Conservation (phyloP, 768 basidiomycete genomes). For the Tephrocybe sp. region DNA sequence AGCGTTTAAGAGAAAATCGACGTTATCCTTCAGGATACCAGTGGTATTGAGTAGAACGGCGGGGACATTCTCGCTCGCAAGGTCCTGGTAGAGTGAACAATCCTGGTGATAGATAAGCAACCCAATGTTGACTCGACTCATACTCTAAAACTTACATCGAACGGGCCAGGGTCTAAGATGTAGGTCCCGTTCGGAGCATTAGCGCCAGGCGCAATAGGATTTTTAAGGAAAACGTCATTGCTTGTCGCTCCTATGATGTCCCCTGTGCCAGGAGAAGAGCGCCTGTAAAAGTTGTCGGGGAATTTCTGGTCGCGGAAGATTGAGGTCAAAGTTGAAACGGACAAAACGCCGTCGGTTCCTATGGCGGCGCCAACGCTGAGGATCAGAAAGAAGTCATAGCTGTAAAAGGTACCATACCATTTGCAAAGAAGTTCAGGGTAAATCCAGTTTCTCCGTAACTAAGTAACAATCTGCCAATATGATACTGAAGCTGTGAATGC, state of each 20-base stretch:
- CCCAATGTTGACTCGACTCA: too few relatives aligned
- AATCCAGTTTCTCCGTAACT: conserved; percentile 16
- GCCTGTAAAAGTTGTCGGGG: conserved; percentile 9
- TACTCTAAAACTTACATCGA: conserved; percentile 1
- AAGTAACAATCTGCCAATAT: conserved; percentile 11
- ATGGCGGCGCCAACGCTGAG: neutral
- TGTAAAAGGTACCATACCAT: conserved; percentile 4
- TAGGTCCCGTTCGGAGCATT: conserved; percentile 11
- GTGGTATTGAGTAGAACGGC: neutral
- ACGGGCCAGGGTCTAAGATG: conserved; percentile 3
- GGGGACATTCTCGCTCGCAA: too few relatives aligned
- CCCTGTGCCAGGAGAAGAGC: conserved; percentile 3
- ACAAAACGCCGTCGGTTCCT: conserved; percentile 13
- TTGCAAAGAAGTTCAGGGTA: conserved; percentile 16
- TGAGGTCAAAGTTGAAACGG: conserved; percentile 12
- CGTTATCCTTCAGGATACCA: neutral
- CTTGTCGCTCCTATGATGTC: neutral
- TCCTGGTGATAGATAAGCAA: too few relatives aligned
- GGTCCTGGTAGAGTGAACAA: too few relatives aligned
- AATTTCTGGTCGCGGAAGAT: conserved; percentile 17
- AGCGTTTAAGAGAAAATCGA: neutral
- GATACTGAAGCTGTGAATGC: conserved; percentile 12
- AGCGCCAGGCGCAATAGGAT: conserved; percentile 11
- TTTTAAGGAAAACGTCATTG: neutral
- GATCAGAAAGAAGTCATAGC: neutral